Evolutionary conservation across 2,329 filamentous ascomycete species (phyloP), one percentile per base, ranked within the genome.

Genomic region (Fusarium brevicatenulatum): DNA sequence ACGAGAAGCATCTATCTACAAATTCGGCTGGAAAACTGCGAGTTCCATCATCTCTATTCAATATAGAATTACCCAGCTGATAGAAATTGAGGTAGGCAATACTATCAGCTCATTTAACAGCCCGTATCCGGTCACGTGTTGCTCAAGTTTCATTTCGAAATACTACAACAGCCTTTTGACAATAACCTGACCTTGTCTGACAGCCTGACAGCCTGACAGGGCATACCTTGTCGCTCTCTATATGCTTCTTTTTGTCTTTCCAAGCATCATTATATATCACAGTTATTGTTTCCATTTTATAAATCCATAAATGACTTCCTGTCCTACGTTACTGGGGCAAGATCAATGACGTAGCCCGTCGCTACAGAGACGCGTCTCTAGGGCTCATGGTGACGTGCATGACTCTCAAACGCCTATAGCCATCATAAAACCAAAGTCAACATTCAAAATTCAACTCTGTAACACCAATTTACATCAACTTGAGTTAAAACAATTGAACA

Each of bases 361-460:
- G 30, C 44, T 69, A n/a, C 21, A 65, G 58, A 53, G 52, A 69
- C 65, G 25, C 32, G 56, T 44, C 40, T 69, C 66, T 39, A 52
- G 8, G 40, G 44, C 58, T 69, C 40, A 69, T 69, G 46, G 66
- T 69, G 66, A 69, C 66, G 66, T 69, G 39, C 46, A 65, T 49
- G 66, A 69, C 66, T 69, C 9, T 21, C 2, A 28, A 28, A 28
- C 7, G 25, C 25, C 7, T 7, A 28, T 28, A 7, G 25, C 25
- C 7, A 7, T 55, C 37, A 47, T 8, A 42, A 12, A 40, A 49
- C 15, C 7, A 30, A 16, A 60, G 25, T n/a, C 19, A 36, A n/a
- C n/a, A 37, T 2, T 36, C 4, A 11, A 21, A 39, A 1, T 21
- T 21, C 19, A 39, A 12, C 19, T 21, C 6, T 21, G 4, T 0